These are phyloP conservation scores for Echinosophora koreensis DNA, from an alignment of 306 rosid genomes.

Conservation along the genomic window DNA sequence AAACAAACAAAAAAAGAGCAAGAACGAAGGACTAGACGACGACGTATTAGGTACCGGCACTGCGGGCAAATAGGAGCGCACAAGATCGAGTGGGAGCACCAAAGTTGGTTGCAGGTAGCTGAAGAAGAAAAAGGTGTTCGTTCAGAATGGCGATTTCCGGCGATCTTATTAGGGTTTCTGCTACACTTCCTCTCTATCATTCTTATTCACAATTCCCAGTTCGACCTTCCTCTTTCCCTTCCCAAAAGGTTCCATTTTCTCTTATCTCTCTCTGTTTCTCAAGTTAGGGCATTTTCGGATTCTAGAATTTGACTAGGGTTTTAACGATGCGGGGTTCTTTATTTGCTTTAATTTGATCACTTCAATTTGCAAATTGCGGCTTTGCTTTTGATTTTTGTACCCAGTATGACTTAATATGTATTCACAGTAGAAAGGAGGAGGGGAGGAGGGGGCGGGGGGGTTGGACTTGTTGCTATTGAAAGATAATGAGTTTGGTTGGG, in stretches of 20 bases:
- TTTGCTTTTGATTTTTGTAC: background rate
- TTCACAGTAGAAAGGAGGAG: background rate
- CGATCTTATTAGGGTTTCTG: constrained; percentile 78
- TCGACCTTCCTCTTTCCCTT: constrained; percentile 59
- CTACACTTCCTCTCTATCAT: constrained; percentile 68
- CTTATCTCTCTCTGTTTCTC: background rate
- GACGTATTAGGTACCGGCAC: constrained; percentile 23
- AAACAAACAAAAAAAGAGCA: too few relatives aligned
- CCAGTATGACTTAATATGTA: background rate
- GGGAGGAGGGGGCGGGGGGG: too few relatives aligned
- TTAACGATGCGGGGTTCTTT: background rate
- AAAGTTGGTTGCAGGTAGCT: background rate
- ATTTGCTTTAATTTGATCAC: background rate
- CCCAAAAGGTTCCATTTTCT: constrained; percentile 65
- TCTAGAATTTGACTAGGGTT: constrained; percentile 40
- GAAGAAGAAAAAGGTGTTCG: background rate
- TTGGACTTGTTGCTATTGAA: too few relatives aligned
- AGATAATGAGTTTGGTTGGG: background rate
- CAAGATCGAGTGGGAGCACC: background rate
- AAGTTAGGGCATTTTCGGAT: constrained; percentile 17
- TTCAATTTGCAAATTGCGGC: background rate
- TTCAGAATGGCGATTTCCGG: constrained; percentile 73
- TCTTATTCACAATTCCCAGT: constrained; percentile 50
- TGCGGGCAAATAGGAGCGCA: constrained; percentile 7
- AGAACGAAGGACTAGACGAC: constrained; percentile 31